Conservation (phyloP, 1,284 basidiomycete genomes). For the Sparassis latifolia region DNA sequence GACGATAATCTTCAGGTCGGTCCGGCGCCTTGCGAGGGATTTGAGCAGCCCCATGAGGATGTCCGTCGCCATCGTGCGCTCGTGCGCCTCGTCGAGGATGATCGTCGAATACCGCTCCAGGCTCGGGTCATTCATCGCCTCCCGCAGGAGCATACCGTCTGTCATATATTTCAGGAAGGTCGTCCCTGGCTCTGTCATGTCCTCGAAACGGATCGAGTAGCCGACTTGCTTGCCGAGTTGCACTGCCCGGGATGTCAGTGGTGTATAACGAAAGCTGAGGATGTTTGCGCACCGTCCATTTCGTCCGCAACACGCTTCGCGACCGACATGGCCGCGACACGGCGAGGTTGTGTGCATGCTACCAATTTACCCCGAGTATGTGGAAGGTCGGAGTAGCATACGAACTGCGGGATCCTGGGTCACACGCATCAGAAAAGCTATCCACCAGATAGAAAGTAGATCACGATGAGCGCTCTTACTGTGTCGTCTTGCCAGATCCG, state of each 20-base stretch:
- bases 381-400: conserved; percentile 88
- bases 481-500: conserved; percentile 97
- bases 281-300: conserved; percentile 75
- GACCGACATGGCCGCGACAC: conserved; percentile 97
- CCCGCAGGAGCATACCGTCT: conserved; percentile 94
- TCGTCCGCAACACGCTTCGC: conserved; percentile 98
- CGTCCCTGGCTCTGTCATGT: conserved; percentile 87
- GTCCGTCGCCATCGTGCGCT: conserved; percentile 96
- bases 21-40: conserved; percentile 70
- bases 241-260: conserved; percentile 39
- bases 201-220: conserved; percentile 98
- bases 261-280: neutral
- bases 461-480: conserved; percentile 43
- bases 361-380: conserved; percentile 87
- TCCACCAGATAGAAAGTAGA: conserved; percentile 7
- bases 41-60: conserved; percentile 94
- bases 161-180: conserved; percentile 99
- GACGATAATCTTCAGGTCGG: conserved; percentile 94
- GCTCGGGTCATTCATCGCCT: conserved; percentile 95
- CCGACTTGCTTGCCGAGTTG: conserved; percentile 92
- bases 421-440: neutral
- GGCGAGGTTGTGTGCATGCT: conserved; percentile 94
- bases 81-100: conserved; percentile 98
- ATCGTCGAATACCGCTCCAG: conserved; percentile 92
- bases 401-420: conserved; percentile 84